These are phyloP conservation scores for Lophiostoma macrostomum DNA, from an alignment of 495 filamentous ascomycete genomes.

Conservation along the genomic window DNA sequence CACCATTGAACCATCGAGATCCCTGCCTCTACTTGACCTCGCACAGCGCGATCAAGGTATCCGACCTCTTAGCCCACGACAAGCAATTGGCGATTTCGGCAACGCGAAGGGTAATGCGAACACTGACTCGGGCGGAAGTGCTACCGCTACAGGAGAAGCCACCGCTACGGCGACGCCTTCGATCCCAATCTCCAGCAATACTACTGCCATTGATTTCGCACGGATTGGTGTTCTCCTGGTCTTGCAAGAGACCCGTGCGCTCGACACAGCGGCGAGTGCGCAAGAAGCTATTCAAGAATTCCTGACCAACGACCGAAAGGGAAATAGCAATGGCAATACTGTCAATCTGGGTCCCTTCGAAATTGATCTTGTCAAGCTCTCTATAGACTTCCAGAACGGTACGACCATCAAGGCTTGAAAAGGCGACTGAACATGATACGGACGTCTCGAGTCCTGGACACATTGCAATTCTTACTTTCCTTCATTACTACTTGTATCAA, in stretches of 20 bases:
- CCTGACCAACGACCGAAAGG: slow-evolving; percentile 42
- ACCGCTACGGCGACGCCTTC: slow-evolving; percentile 20
- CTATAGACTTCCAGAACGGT: slow-evolving; percentile 19
- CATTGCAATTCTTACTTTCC: background rate
- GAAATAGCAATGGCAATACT: slow-evolving; percentile 44
- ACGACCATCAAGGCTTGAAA: slow-evolving; percentile 11
- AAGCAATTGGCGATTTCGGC: slow-evolving; percentile 10
- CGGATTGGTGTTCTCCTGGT: slow-evolving; percentile 61
- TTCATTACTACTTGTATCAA: background rate
- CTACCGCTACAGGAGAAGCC: slow-evolving; percentile 2
- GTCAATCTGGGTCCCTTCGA: slow-evolving; percentile 43
- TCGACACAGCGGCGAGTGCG: slow-evolving; percentile 54
- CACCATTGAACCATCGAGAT: slow-evolving; percentile 10
- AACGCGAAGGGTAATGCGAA: background rate
- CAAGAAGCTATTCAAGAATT: slow-evolving; percentile 56
- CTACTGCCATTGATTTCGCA: slow-evolving; percentile 63
- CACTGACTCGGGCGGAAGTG: background rate
- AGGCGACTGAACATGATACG: background rate
- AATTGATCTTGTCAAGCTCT: slow-evolving; percentile 18
- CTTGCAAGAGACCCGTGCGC: slow-evolving; percentile 51
- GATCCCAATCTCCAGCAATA: slow-evolving; percentile 29
- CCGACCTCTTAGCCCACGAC: slow-evolving; percentile 3
- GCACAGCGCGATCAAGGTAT: slow-evolving; percentile 1
- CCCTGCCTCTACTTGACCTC: slow-evolving; percentile 18
- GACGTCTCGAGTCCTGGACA: background rate